Evolutionary conservation across 768 basidiomycete genomes (phyloP).

Genomic region (Pulveroboletus sp.): DNA sequence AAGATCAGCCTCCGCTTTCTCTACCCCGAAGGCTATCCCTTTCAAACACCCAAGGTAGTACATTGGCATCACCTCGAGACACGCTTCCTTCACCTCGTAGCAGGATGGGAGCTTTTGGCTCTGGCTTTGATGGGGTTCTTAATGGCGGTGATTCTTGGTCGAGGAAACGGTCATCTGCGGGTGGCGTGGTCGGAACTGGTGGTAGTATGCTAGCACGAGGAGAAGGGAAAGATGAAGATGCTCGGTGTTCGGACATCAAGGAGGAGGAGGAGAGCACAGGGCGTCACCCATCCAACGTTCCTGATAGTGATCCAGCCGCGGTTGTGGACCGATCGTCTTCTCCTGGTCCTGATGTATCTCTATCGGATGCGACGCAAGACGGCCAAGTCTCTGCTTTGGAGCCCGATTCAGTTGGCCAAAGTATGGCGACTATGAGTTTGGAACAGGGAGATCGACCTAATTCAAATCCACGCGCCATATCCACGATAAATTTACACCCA

Average conservation of each 20-base stretch:
- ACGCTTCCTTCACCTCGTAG: conserved; percentile 59
- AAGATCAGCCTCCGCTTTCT: conserved; percentile 55
- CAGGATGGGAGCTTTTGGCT: conserved; percentile 50
- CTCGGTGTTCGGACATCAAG: conserved; percentile 46
- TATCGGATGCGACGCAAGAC: conserved; percentile 3
- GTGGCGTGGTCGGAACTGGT: conserved; percentile 38
- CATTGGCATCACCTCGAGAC: conserved; percentile 57
- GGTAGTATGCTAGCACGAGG: conserved; percentile 37
- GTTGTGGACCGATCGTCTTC: conserved; percentile 11
- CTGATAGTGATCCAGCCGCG: conserved; percentile 3
- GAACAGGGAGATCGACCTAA: conserved; percentile 7
- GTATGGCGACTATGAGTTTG: conserved; percentile 16
- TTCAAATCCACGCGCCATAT: conserved; percentile 1
- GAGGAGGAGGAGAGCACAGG: conserved; percentile 49
- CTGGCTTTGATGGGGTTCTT: conserved; percentile 72
- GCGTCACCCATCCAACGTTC: conserved; percentile 5
- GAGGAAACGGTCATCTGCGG: conserved; percentile 58
- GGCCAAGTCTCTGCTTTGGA: conserved; percentile 9
- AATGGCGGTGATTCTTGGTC: conserved; percentile 66
- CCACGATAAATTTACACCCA: conserved; percentile 13
- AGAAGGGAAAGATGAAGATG: conserved; percentile 37
- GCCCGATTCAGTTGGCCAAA: conserved; percentile 5
- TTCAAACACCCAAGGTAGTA: conserved; percentile 49
- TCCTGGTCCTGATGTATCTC: conserved; percentile 6
- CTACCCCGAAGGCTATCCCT: conserved; percentile 67